Evolutionary conservation across 2,329 filamentous ascomycete species (phyloP).

Genomic region (Fusarium napiforme): DNA sequence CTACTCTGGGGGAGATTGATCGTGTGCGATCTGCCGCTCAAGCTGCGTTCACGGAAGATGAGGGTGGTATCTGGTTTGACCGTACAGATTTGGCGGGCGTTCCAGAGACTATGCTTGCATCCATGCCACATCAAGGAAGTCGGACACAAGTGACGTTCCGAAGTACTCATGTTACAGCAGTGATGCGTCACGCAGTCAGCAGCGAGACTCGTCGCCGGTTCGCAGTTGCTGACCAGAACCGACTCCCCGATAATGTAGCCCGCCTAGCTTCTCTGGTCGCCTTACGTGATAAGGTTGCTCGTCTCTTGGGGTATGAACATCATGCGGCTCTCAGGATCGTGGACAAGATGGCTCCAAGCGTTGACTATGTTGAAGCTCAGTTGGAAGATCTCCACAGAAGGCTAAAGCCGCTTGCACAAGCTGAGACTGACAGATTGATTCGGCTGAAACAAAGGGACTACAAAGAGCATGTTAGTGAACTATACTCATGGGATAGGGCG

Average conservation of each 20-base stretch:
- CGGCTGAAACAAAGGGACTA: neutral
- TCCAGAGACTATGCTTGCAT: rapidly evolving
- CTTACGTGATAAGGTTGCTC: neutral
- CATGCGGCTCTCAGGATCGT: neutral
- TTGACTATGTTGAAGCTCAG: neutral
- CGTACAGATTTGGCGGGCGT: neutral
- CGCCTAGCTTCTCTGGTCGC: neutral
- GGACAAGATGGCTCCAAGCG: neutral
- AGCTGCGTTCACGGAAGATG: neutral
- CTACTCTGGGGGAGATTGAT: neutral
- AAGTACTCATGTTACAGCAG: neutral
- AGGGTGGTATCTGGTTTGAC: neutral
- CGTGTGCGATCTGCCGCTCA: neutral
- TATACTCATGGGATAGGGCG: neutral
- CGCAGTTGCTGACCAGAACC: neutral
- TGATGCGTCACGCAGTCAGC: neutral
- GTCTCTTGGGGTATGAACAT: neutral
- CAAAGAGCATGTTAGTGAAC: rapidly evolving
- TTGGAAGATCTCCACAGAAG: neutral
- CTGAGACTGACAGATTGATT: neutral
- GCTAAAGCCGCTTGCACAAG: rapidly evolving
- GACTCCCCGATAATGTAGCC: neutral
- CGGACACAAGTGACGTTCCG: neutral
- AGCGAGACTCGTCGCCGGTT: neutral
- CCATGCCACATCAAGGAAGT: neutral